A percentile compares a stretch with the other conserved stretches of the same genome.
These are phyloP conservation scores for Fusarium pininemorale DNA, from an alignment of 2,329 filamentous ascomycete genomes.

Conservation along the genomic window DNA sequence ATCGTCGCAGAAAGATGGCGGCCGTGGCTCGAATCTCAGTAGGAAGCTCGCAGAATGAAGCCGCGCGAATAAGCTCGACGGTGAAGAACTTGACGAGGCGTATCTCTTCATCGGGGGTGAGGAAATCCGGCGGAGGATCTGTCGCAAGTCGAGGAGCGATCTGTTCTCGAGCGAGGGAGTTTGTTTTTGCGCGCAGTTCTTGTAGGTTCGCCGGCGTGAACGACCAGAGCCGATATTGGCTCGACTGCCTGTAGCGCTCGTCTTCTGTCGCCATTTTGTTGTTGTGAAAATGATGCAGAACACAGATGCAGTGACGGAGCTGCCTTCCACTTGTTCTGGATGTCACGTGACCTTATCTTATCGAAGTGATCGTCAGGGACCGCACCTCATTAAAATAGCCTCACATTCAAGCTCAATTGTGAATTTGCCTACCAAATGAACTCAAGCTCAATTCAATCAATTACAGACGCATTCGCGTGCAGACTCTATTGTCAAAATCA, in stretches of 20 bases:
- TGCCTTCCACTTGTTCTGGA: not conserved
- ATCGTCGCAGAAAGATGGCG: constrained; percentile 88
- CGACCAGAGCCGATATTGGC: constrained; percentile 92
- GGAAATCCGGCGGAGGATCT: constrained; percentile 73
- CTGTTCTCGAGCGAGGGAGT: constrained; percentile 73
- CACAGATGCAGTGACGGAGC: not conserved
- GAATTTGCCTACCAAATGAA: too few relatives aligned
- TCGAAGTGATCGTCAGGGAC: not conserved
- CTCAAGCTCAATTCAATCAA: constrained; percentile 13
- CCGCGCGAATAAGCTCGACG: constrained; percentile 65
- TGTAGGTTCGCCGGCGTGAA: constrained; percentile 79
- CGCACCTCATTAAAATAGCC: not conserved
- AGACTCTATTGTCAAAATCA: constrained; percentile 28
- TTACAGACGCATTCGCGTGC: constrained; percentile 32
- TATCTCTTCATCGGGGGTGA: constrained; percentile 85
- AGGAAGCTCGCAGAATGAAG: constrained; percentile 61
- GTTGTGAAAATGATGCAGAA: constrained; percentile 19
- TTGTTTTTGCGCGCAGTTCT: constrained; percentile 79
- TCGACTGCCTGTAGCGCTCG: constrained; percentile 87
- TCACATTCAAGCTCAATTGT: not conserved
- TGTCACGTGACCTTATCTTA: constrained; percentile 28
- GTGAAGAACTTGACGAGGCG: constrained; percentile 83
- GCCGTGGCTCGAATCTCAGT: constrained; percentile 71
- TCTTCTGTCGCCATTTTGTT: constrained; percentile 80
- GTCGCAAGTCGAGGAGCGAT: constrained; percentile 66